phyloP scores from a whole-genome alignment of 1,284 basidiomycete species.

The Kalmanozyma brasiliensis region DNA sequence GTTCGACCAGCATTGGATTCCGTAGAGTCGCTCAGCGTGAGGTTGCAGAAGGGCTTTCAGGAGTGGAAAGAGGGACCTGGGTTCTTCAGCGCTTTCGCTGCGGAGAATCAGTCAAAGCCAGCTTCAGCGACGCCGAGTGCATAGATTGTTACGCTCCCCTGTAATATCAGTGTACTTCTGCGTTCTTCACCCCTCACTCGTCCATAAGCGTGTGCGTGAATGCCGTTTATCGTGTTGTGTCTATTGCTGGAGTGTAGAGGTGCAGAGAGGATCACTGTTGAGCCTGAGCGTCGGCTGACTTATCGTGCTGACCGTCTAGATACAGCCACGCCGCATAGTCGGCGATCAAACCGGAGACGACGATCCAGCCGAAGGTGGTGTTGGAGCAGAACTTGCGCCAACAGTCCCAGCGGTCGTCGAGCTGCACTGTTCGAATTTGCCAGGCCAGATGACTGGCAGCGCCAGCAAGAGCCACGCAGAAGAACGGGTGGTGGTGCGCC shows the following conservation, averaged over 20 bases:
- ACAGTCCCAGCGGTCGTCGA: slow-evolving; percentile 83
- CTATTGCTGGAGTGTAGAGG: too few species aligned
- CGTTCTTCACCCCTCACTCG: slow-evolving; percentile 5
- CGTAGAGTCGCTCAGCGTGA: slow-evolving; percentile 44
- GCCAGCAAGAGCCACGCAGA: slow-evolving; percentile 77
- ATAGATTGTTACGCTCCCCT: neutral
- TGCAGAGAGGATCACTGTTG: neutral
- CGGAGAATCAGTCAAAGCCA: slow-evolving; percentile 17
- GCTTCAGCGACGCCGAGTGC: slow-evolving; percentile 4
- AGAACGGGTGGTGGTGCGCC: slow-evolving; percentile 74
- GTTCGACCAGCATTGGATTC: slow-evolving; percentile 62
- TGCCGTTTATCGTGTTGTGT: too few species aligned
- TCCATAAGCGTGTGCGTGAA: too few species aligned
- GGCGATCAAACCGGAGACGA: slow-evolving; percentile 83
- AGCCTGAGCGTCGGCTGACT: neutral
- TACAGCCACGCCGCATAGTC: slow-evolving; percentile 75
- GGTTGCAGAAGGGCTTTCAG: slow-evolving; percentile 51
- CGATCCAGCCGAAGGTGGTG: slow-evolving; percentile 86
- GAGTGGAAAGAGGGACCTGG: slow-evolving; percentile 57
- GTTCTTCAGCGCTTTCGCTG: slow-evolving; percentile 40
- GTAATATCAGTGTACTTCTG: too few species aligned
- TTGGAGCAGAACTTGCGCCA: slow-evolving; percentile 91
- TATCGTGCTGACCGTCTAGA: slow-evolving; percentile 6
- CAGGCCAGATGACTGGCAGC: slow-evolving; percentile 83
- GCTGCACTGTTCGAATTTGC: slow-evolving; percentile 77